These are phyloP conservation scores for Imleria badia DNA, from an alignment of 768 basidiomycete species.

Conservation along the genomic window DNA sequence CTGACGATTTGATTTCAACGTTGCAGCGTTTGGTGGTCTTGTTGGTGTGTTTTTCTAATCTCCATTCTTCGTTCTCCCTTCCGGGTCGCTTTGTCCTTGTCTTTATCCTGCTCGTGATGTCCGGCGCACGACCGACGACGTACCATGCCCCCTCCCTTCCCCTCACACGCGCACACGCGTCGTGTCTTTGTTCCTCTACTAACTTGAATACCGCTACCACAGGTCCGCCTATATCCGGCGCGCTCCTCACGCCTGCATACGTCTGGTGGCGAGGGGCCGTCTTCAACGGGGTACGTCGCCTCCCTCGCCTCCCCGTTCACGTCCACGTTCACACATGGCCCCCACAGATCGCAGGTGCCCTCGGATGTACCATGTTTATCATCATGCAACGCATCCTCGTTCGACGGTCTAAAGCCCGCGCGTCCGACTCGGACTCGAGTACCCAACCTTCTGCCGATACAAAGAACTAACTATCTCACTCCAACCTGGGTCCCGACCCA, in stretches of 20 bases:
- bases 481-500: no score
- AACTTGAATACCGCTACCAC: not conserved
- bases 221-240: slow-evolving; percentile 59
- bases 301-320: not conserved
- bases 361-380: slow-evolving; percentile 28
- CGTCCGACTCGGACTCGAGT: not conserved
- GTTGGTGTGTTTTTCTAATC: slow-evolving; percentile 10
- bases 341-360: slow-evolving; percentile 16
- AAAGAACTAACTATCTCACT: no score
- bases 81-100: no score
- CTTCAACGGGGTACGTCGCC: slow-evolving; percentile 44
- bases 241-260: slow-evolving; percentile 49
- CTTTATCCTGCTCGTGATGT: no score
- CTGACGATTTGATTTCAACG: not conserved
- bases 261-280: slow-evolving; percentile 60
- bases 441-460: no score
- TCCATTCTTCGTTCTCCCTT: no score
- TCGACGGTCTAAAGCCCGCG: not conserved
- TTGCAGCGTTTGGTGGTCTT: slow-evolving; percentile 25
- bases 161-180: no score
- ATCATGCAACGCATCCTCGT: slow-evolving; percentile 26
- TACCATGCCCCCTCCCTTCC: no score
- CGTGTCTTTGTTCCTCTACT: not conserved
- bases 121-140: no score
- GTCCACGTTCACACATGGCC: not conserved